A percentile compares a stretch with the other conserved stretches of the same genome.
phyloP scores from a whole-genome alignment of 2,329 filamentous ascomycete genomes.

The Aspergillus pseudoterreus region DNA sequence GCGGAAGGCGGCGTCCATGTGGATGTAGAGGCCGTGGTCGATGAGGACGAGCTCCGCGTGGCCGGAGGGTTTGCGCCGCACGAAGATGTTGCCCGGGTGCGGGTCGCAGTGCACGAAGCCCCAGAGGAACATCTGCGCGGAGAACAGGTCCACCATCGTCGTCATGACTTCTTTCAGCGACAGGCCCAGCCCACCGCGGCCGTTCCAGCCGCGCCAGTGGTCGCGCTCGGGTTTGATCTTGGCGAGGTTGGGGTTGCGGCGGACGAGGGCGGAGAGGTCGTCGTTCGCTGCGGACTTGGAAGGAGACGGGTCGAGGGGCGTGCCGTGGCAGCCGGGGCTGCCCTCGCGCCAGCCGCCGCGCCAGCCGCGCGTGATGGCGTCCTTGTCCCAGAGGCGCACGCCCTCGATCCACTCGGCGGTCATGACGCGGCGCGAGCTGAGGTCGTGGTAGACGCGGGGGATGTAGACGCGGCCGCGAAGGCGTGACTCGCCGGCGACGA shows the following conservation, averaged over 20 bases:
- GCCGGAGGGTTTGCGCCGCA: conserved; percentile 79
- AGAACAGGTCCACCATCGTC: conserved; percentile 93
- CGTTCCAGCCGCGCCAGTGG: conserved; percentile 69
- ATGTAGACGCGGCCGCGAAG: conserved; percentile 82
- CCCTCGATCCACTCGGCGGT: conserved; percentile 98
- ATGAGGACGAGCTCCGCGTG: conserved; percentile 88
- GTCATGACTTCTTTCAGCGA: conserved; percentile 85
- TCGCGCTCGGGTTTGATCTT: conserved; percentile 75
- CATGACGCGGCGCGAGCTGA: conserved; percentile 79
- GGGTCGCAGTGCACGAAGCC: conserved; percentile 94
- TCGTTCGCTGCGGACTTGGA: conserved; percentile 37
- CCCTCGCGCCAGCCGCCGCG: conserved; percentile 70
- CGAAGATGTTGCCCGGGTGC: conserved; percentile 95
- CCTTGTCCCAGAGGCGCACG: conserved; percentile 86
- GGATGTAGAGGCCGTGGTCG: conserved; percentile 94
- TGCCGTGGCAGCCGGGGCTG: conserved; percentile 72
- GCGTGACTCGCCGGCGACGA: conserved; percentile 71
- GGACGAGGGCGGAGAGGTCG: conserved; percentile 44
- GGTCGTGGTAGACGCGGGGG: conserved; percentile 75
- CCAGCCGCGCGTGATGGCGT: conserved; percentile 73
- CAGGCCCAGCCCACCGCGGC: conserved; percentile 78
- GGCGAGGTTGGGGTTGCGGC: conserved; percentile 34
- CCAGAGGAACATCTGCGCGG: conserved; percentile 98
- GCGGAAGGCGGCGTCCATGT: conserved; percentile 78
- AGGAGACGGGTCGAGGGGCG: conserved; percentile 52